Evolutionary conservation across 2,329 filamentous ascomycete species (phyloP), one percentile per base, ranked within the genome.

Genomic region (Sporothrix luriei): DNA sequence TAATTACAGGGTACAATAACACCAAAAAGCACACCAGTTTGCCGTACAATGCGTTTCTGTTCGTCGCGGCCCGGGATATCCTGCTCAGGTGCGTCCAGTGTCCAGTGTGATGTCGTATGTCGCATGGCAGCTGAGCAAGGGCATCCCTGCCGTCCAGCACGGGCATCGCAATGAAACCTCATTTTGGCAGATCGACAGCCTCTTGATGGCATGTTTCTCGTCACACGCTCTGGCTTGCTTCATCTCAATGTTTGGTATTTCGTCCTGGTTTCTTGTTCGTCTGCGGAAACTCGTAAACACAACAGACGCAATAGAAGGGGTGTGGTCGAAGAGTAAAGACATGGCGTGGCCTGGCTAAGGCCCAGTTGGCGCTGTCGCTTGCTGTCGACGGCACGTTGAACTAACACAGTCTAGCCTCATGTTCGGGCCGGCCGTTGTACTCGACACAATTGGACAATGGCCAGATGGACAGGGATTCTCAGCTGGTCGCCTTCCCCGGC

Each of bases 401-500:
- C 67, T n/a, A 52, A 54, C 26, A 26, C 51, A 57, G 69, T 49
- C 57, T 70, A 70, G 69, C 43, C 40, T 26, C 69, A 57, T 57
- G 55, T n/a, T 43, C 26, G 59, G 49, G 24, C 51, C 65, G 48
- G 33, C 21, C 24, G 6, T n/a, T 19, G 16, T 11, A 9, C 26
- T 40, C 14, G 3, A n/a, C 9, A 19, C 68, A 52, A 71, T 71
- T 71, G 69, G 69, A 48, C 19, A 6, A 4, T 7, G 26, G 11
- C 69, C 51, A n/a, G 7, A 21, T 61, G 24, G 54, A 43, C 61
- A 55, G 49, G 70, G 67, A 24, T 67, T n/a, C 48, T 71, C 70
- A 71, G 70, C 70, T 71, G 52, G 16, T 69, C 70, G 70, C 70
- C 66, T 69, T 71, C 70, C 29, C 70, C 70, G 70, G 62, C 61